Evolutionary conservation across 2,329 filamentous ascomycete genomes (phyloP), one percentile per base, ranked within the genome.

Genomic region (Lasiodiplodia theobromae): DNA sequence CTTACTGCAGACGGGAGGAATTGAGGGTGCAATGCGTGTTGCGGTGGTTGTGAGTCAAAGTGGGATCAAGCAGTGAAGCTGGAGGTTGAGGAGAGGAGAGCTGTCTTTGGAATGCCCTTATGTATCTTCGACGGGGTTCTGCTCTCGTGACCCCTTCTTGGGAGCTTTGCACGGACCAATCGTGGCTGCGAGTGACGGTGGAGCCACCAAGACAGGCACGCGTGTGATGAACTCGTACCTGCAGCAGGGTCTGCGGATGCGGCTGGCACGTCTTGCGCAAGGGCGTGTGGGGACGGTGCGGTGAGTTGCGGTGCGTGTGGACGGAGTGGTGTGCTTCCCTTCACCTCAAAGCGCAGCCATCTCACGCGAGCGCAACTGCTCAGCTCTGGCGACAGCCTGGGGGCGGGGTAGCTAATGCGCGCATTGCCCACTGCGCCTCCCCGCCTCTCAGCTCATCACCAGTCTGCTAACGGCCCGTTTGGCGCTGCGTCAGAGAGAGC

Each of bases 131-230:
- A 67, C 25, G 63, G 53, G 68, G 51, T 69, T 66, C 68, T 58
- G 56, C 68, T 69, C 68, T 69, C 68, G 68, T 69, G 68, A 69
- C 68, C 63, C 56, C 40, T 62, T 62, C 38, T 60, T 44, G 54
- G 54, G 51, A 66, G 25, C 63, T 47, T 66, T 56, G 60, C 58
- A 47, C 37, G 58, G 67, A 53, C 67, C 67, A 68, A 68, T 65
- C 38, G 62, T 28, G 58, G 62, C 51, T 49, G 57, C 40, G 58
- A 57, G 28, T 66, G 62, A 57, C 28, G 47, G 60, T 68, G 67
- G 58, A 58, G 58, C 58, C 67, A 64, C 58, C 62, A 21, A 47
- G 49, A 60, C 52, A 49, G 66, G 66, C 53, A 62, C 66, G 66
- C 49, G 34, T 47, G 18, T 68, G 66, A 64, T 49, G 65, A 44